phyloP scores from a whole-genome alignment of 2,329 filamentous ascomycete species.

The Sclerotinia subarctica region DNA sequence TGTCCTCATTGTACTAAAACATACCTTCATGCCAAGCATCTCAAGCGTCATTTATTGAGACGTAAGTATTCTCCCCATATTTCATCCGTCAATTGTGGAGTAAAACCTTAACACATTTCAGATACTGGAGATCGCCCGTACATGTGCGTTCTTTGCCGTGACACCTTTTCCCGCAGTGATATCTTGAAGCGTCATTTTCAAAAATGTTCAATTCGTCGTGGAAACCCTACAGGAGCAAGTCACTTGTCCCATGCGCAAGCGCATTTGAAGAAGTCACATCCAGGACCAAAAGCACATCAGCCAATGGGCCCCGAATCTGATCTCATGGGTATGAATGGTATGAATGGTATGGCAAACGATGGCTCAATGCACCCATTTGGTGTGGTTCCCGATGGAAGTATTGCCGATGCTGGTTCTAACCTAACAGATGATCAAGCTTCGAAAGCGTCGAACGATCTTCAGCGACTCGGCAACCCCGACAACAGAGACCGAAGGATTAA shows the following conservation, averaged over 20 bases:
- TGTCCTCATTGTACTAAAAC: conserved; percentile 98
- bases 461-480: conserved; percentile 53
- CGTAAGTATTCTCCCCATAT: conserved; percentile 62
- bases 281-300: conserved; percentile 49
- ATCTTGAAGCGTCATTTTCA: conserved; percentile 99
- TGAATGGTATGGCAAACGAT: conserved; percentile 53
- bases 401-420: conserved; percentile 38
- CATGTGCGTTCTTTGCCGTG: conserved; percentile 95
- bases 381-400: conserved; percentile 47
- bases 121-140: conserved; percentile 98
- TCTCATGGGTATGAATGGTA: conserved; percentile 41
- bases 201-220: conserved; percentile 94
- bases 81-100: conserved; percentile 18
- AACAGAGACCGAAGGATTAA: conserved; percentile 57
- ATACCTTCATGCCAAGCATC: conserved; percentile 93
- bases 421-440: conserved; percentile 57
- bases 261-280: conserved; percentile 75
- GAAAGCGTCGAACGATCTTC: conserved; percentile 55
- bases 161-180: conserved; percentile 96
- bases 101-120: conserved; percentile 42
- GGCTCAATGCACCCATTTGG: conserved; percentile 57
- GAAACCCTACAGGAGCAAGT: conserved; percentile 91
- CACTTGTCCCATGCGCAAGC: conserved; percentile 91
- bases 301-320: conserved; percentile 56
- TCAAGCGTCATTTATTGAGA: conserved; percentile 92